Conservation (phyloP, 805 yeast species). For the Suhomyces vadensis region DNA sequence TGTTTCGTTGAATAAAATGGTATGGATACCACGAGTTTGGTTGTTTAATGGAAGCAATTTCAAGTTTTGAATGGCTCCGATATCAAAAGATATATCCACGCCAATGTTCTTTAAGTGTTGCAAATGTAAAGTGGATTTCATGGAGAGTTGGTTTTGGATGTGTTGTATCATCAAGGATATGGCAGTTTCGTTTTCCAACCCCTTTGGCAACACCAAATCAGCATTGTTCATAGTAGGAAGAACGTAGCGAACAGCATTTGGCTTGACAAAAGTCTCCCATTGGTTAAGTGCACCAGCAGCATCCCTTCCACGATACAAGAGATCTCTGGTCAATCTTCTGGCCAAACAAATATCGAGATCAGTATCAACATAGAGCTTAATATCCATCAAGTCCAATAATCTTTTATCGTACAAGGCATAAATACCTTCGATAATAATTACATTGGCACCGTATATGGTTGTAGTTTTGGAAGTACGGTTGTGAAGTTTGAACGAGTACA, state of each 20-base stretch:
- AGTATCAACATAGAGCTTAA: slow-evolving; percentile 89
- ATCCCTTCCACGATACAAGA: slow-evolving; percentile 82
- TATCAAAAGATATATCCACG: slow-evolving; percentile 32
- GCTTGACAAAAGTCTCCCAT: slow-evolving; percentile 91
- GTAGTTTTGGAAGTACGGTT: slow-evolving; percentile 63
- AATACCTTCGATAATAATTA: slow-evolving; percentile 88
- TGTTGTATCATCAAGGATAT: slow-evolving; percentile 78
- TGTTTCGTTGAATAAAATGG: slow-evolving; percentile 58
- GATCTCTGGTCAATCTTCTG: slow-evolving; percentile 84
- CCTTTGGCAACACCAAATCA: slow-evolving; percentile 88
- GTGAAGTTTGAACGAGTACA: slow-evolving; percentile 68
- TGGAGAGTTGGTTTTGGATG: slow-evolving; percentile 65
- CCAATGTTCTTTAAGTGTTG: slow-evolving; percentile 62
- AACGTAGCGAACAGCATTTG: slow-evolving; percentile 77
- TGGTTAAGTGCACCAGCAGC: slow-evolving; percentile 78
- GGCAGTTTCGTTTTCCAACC: slow-evolving; percentile 79
- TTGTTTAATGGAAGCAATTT: slow-evolving; percentile 50
- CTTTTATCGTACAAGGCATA: slow-evolving; percentile 75
- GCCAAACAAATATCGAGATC: slow-evolving; percentile 92
- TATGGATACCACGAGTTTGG: slow-evolving; percentile 71
- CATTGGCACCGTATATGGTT: slow-evolving; percentile 90
- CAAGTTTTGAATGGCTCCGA: slow-evolving; percentile 30
- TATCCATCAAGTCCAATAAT: slow-evolving; percentile 72
- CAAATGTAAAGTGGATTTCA: slow-evolving; percentile 69
- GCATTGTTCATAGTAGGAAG: slow-evolving; percentile 77